Evolutionary conservation across 1,284 basidiomycete genomes (phyloP).

Genomic region (Xanthoconium separans): DNA sequence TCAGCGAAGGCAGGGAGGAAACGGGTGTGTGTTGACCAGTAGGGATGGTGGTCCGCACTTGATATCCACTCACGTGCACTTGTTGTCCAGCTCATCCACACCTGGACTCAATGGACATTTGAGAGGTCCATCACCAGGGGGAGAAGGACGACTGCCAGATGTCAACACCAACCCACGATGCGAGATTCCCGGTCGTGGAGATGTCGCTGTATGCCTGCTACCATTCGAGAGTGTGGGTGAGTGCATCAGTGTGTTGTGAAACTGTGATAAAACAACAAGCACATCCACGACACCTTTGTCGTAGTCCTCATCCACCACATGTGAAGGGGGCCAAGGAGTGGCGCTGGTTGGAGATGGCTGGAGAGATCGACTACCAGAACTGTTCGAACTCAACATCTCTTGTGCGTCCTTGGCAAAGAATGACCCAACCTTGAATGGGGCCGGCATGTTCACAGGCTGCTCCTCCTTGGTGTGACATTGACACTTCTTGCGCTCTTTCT

Average conservation of each 20-base stretch:
- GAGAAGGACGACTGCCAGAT: constrained; percentile 51
- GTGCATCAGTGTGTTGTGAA: constrained; percentile 35
- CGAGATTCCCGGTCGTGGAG: constrained; percentile 44
- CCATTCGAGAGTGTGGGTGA: constrained; percentile 55
- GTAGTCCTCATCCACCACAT: constrained; percentile 79
- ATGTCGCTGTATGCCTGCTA: constrained; percentile 48
- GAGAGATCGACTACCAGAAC: constrained; percentile 56
- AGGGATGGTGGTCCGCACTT: constrained; percentile 53
- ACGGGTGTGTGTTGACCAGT: constrained; percentile 49
- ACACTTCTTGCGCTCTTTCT: constrained; percentile 44
- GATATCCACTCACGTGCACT: constrained; percentile 62
- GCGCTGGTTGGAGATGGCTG: constrained; percentile 69
- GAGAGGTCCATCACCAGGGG: constrained; percentile 40
- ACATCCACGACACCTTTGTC: constrained; percentile 76
- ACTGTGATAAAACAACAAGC: constrained; percentile 56
- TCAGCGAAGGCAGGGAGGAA: constrained; percentile 67
- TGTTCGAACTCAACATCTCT: constrained; percentile 59
- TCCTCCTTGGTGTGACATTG: constrained; percentile 38
- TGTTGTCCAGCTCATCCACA: constrained; percentile 57
- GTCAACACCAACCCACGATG: constrained; percentile 59
- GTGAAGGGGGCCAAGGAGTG: constrained; percentile 54
- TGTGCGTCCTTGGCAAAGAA: constrained; percentile 48
- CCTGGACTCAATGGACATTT: constrained; percentile 70
- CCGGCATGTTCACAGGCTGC: constrained; percentile 26
- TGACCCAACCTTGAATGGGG: constrained; percentile 38